phyloP scores from a whole-genome alignment of 495 filamentous ascomycete genomes.

The Aspergillus saccharolyticus region DNA sequence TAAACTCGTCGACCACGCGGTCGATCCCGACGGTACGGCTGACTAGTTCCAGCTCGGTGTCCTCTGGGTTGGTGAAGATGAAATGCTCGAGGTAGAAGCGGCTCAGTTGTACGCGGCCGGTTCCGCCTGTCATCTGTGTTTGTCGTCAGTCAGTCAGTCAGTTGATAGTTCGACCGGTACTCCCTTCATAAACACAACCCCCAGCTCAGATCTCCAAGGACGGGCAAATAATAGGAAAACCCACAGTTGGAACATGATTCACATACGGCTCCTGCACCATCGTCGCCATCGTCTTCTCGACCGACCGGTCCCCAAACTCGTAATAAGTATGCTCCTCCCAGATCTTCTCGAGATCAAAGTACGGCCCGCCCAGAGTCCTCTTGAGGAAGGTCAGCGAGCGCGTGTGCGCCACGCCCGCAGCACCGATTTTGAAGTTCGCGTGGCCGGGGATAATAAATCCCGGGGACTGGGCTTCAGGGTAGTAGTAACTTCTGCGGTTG shows the following conservation, averaged over 20 bases:
- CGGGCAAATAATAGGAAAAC: background rate
- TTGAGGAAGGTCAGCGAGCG: conserved; percentile 32
- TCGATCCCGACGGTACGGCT: conserved; percentile 58
- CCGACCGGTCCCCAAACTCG: conserved; percentile 37
- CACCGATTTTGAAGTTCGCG: conserved; percentile 24
- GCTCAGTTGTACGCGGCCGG: conserved; percentile 53
- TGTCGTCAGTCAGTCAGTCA: too few relatives aligned
- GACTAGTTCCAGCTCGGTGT: conserved; percentile 56
- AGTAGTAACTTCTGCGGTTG: conserved; percentile 16
- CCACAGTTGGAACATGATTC: conserved; percentile 49
- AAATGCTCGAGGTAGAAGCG: conserved; percentile 65
- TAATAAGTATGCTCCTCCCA: conserved; percentile 53
- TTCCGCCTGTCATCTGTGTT: conserved; percentile 53
- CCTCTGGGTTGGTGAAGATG: conserved; percentile 58
- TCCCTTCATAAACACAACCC: too few relatives aligned
- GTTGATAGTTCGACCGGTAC: too few relatives aligned
- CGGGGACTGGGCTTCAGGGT: conserved; percentile 20
- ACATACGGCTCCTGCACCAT: conserved; percentile 58
- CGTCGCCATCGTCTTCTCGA: conserved; percentile 46
- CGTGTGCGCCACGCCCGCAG: conserved; percentile 32
- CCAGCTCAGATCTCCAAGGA: too few relatives aligned
- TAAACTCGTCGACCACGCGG: conserved; percentile 50
- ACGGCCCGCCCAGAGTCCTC: conserved; percentile 28
- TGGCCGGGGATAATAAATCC: conserved; percentile 33
- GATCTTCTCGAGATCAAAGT: conserved; percentile 56